A percentile compares a stretch with the other conserved stretches of the same genome.
These are phyloP conservation scores for Trypethelium eluteriae DNA, from an alignment of 495 filamentous ascomycete genomes.

Conservation along the genomic window DNA sequence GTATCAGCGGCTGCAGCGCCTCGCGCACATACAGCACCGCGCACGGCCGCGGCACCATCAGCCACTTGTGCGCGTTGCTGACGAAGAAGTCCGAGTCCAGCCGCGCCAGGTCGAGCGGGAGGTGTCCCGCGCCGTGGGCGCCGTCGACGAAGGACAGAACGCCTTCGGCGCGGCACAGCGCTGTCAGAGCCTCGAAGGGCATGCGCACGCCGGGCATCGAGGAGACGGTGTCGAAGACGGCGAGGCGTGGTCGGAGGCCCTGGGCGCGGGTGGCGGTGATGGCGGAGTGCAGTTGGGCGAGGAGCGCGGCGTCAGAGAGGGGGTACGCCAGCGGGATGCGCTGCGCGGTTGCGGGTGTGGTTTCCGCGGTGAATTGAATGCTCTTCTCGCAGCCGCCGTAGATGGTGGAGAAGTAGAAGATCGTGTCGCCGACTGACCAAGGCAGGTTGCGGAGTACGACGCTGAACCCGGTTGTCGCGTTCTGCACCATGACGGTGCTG, in stretches of 20 bases:
- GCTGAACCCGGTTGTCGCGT: conserved; percentile 74
- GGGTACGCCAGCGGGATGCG: conserved; percentile 51
- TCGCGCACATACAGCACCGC: conserved; percentile 71
- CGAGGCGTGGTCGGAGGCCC: conserved; percentile 41
- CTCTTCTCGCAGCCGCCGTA: conserved; percentile 70
- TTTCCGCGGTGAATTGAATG: conserved; percentile 61
- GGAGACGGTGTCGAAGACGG: conserved; percentile 73
- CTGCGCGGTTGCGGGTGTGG: conserved; percentile 34
- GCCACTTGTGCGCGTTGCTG: conserved; percentile 87
- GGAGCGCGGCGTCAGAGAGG: conserved; percentile 49
- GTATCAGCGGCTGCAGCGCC: conserved; percentile 64
- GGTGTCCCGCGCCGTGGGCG: conserved; percentile 74
- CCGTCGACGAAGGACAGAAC: conserved; percentile 66
- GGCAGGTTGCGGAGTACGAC: conserved; percentile 66
- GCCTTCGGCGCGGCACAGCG: conserved; percentile 54
- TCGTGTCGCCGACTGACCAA: conserved; percentile 37
- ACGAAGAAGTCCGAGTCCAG: conserved; percentile 79
- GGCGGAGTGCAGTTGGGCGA: conserved; percentile 7
- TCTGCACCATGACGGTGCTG: conserved; percentile 68
- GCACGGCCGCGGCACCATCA: conserved; percentile 71
- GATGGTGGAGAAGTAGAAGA: conserved; percentile 59
- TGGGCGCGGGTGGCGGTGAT: conserved; percentile 12
- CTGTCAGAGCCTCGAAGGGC: conserved; percentile 62
- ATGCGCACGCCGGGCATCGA: conserved; percentile 68
- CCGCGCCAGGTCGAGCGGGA: conserved; percentile 54